Percentiles rank a stretch among this genome's conserved stretches.
phyloP scores from a whole-genome alignment of 768 basidiomycete species.

The Suillus weaverae region DNA sequence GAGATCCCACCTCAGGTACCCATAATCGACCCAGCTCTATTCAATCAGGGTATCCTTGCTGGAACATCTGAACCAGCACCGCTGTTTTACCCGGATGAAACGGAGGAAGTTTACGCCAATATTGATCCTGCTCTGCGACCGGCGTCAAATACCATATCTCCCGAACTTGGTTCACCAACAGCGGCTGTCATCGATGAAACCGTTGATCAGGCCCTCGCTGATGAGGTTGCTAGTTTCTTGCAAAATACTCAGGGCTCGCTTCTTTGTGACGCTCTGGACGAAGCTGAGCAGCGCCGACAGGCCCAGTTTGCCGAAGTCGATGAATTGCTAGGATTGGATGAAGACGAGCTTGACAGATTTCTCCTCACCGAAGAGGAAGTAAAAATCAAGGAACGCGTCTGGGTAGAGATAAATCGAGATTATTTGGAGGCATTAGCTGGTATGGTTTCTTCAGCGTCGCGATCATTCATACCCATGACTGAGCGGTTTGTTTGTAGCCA shows the following conservation, averaged over 20 bases:
- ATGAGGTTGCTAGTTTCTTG: constrained; percentile 71
- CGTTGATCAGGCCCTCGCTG: constrained; percentile 59
- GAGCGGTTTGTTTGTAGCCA: constrained; percentile 55
- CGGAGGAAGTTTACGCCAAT: constrained; percentile 41
- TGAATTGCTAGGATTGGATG: constrained; percentile 79
- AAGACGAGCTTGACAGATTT: constrained; percentile 85
- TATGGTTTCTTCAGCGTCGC: constrained; percentile 13
- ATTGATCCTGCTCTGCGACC: constrained; percentile 59
- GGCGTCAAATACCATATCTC: constrained; percentile 16
- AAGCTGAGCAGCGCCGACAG: constrained; percentile 62
- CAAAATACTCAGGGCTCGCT: constrained; percentile 59
- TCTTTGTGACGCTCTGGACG: constrained; percentile 62
- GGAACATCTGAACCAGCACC: constrained; percentile 44
- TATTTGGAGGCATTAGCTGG: constrained; percentile 88
- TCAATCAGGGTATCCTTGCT: constrained; percentile 68
- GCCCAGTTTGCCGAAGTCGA: constrained; percentile 51
- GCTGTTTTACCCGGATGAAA: constrained; percentile 46
- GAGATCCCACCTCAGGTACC: constrained; percentile 20
- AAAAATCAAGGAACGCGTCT: constrained; percentile 83
- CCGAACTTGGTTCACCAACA: constrained; percentile 16
- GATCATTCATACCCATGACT: constrained; percentile 36
- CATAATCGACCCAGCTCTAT: constrained; percentile 55
- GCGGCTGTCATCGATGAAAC: constrained; percentile 52
- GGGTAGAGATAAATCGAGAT: constrained; percentile 92
- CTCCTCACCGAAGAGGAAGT: constrained; percentile 79